Evolutionary conservation across 2,329 filamentous ascomycete species (phyloP).

Genomic region (Exophiala sideris): DNA sequence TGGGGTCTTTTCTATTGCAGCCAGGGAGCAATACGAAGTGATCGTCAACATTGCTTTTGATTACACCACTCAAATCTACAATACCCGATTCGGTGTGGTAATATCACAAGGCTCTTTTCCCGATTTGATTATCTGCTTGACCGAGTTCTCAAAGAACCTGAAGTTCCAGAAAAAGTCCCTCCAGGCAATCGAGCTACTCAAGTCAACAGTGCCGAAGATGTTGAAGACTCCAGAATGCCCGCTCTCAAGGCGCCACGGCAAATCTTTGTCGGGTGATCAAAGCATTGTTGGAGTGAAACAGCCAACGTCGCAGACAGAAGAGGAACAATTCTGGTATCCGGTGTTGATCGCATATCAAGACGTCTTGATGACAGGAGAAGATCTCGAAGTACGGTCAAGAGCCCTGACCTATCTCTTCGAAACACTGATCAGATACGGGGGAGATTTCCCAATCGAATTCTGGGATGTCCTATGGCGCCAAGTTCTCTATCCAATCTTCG

Average conservation of each 20-base stretch:
- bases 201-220: conserved; percentile 92
- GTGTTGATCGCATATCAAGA: conserved; percentile 98
- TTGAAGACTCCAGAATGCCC: conserved; percentile 93
- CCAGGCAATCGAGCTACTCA: conserved; percentile 90
- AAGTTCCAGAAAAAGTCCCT: conserved; percentile 98
- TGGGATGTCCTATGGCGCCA: conserved; percentile 99
- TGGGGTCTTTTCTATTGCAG: conserved; percentile 94
- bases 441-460: conserved; percentile 87
- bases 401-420: conserved; percentile 97
- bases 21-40: conserved; percentile 85
- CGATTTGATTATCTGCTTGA: conserved; percentile 91
- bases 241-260: conserved; percentile 63
- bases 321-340: conserved; percentile 98
- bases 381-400: conserved; percentile 84
- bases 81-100: conserved; percentile 89
- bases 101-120: conserved; percentile 96
- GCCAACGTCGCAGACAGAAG: conserved; percentile 77
- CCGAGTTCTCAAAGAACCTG: conserved; percentile 97
- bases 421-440: conserved; percentile 82
- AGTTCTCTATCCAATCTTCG: conserved; percentile 95
- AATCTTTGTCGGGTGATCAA: conserved; percentile 44
- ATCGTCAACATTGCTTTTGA: conserved; percentile 97
- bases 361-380: conserved; percentile 97
- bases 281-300: conserved; percentile 55
- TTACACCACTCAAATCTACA: conserved; percentile 93